Conservation (phyloP, 768 basidiomycete species). For the Cyclocybe cylindracea region DNA sequence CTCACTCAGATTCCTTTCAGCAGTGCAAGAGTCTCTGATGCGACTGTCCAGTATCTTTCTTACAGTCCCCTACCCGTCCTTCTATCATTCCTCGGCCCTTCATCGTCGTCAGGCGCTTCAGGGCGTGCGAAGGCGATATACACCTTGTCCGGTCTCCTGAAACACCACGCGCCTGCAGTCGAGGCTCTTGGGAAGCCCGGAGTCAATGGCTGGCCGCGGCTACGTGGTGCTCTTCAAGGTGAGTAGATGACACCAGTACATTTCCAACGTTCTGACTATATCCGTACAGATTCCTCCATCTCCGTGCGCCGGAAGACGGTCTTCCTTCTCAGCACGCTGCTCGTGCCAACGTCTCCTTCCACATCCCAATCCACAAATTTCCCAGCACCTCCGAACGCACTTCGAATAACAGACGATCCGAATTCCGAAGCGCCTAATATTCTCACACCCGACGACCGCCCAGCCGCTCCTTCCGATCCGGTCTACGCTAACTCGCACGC, state of each 20-base stretch:
- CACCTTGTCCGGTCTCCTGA: conserved; percentile 74
- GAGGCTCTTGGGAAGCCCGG: conserved; percentile 43
- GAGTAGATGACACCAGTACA: conserved; percentile 3
- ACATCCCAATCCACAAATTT: background rate
- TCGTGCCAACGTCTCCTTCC: conserved; percentile 45
- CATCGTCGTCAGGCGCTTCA: conserved; percentile 46
- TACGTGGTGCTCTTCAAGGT: conserved; percentile 67
- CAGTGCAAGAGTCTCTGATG: background rate
- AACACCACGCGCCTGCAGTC: conserved; percentile 75
- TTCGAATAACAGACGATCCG: too few relatives aligned
- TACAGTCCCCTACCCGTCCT: too few relatives aligned
- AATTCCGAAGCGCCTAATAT: too few relatives aligned
- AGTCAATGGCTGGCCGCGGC: conserved; percentile 61
- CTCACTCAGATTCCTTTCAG: background rate
- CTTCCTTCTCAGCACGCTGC: conserved; percentile 75
- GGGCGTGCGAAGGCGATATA: conserved; percentile 81
- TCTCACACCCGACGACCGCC: too few relatives aligned
- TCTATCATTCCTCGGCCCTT: conserved; percentile 57
- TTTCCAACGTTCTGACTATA: background rate
- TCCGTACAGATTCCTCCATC: conserved; percentile 68
- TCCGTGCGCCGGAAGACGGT: conserved; percentile 74
- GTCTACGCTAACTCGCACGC: conserved; percentile 51
- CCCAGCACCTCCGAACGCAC: too few relatives aligned
- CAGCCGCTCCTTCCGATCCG: conserved; percentile 13
- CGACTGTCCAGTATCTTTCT: conserved; percentile 39